These are phyloP conservation scores for Biscogniauxia marginata DNA, from an alignment of 2,329 filamentous ascomycete species.

Conservation along the genomic window DNA sequence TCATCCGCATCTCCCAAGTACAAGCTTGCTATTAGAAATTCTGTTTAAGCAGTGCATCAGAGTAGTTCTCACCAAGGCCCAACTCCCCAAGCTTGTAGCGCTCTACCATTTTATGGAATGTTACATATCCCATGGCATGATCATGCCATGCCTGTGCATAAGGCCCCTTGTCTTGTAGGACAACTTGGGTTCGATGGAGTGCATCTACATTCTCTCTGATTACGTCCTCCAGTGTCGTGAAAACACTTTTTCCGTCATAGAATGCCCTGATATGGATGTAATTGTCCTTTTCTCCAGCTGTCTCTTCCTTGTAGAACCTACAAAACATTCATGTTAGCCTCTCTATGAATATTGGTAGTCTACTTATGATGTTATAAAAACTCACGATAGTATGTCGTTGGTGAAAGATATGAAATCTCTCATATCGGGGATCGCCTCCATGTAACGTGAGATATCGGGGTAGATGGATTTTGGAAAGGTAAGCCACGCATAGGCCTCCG, in stretches of 20 bases:
- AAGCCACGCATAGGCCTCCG: slow-evolving; percentile 29
- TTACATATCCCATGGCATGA: slow-evolving; percentile 28
- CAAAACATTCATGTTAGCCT: background rate
- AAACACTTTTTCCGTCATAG: slow-evolving; percentile 17
- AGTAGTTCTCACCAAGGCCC: slow-evolving; percentile 11
- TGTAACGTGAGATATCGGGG: slow-evolving; percentile 26
- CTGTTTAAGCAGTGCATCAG: background rate
- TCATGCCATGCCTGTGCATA: slow-evolving; percentile 24
- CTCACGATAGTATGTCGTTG: slow-evolving; percentile 32
- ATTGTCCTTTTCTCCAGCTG: slow-evolving; percentile 25
- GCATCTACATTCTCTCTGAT: slow-evolving; percentile 15
- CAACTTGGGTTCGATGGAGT: slow-evolving; percentile 15
- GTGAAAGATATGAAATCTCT: slow-evolving; percentile 25
- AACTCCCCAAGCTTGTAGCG: slow-evolving; percentile 21
- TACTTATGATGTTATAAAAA: background rate
- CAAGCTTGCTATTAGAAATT: background rate
- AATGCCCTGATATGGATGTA: slow-evolving; percentile 26
- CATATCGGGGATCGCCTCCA: slow-evolving; percentile 30
- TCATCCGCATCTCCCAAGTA: too few species aligned
- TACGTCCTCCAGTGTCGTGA: slow-evolving; percentile 13
- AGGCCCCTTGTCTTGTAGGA: slow-evolving; percentile 17
- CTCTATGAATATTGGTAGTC: too few species aligned
- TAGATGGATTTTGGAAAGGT: slow-evolving; percentile 26
- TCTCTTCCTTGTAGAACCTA: slow-evolving; percentile 33
- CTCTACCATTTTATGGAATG: slow-evolving; percentile 14